phyloP scores from a whole-genome alignment of 768 basidiomycete species.

The Suillus fuscotomentosus region DNA sequence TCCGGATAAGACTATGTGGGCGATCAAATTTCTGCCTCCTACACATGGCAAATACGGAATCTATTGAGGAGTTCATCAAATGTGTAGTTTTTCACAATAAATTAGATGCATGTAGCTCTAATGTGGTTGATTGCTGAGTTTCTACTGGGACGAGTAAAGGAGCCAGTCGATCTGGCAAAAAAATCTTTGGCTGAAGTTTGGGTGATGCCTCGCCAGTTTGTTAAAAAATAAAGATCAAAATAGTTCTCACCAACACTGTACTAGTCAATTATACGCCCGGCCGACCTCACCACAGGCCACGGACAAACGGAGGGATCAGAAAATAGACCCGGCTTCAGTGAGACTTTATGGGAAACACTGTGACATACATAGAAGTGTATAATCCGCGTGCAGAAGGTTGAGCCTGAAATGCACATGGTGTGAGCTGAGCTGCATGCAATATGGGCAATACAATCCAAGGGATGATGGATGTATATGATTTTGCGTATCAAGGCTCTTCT shows the following conservation, averaged over 20 bases:
- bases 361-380: not conserved
- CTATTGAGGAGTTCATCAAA: not conserved
- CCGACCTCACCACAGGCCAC: not conserved
- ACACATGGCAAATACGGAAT: not conserved
- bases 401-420: not conserved
- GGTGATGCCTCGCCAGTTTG: not conserved
- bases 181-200: not conserved
- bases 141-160: not conserved
- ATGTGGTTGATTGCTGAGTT: not conserved
- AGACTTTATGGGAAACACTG: not conserved
- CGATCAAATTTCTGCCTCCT: not conserved
- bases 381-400: not conserved
- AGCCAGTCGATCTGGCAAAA: not conserved
- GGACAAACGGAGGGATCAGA: not conserved
- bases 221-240: too few species aligned
- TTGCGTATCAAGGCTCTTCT: not conserved
- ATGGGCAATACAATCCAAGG: not conserved
- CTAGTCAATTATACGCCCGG: not conserved
- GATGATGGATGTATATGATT: not conserved
- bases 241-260: not conserved
- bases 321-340: not conserved
- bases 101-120: not conserved
- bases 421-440: not conserved
- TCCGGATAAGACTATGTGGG: not conserved
- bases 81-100: not conserved